phyloP scores from a whole-genome alignment of 371 early-diverging fungal species.

The Actinomortierella wolfii region DNA sequence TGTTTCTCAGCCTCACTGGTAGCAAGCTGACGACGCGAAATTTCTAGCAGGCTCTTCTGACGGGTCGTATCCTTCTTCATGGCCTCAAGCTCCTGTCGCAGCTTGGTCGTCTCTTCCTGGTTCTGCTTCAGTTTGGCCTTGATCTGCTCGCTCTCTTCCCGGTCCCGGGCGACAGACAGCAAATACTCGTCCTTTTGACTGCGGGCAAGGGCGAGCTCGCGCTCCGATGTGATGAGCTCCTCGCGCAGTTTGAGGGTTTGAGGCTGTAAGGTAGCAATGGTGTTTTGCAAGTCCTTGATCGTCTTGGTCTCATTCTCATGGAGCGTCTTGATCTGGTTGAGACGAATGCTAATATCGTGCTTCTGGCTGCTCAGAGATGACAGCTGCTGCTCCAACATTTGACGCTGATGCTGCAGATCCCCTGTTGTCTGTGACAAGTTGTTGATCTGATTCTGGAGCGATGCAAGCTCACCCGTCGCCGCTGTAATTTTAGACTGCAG shows the following conservation, averaged over 20 bases:
- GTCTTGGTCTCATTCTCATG: constrained; percentile 53
- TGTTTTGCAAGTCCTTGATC: constrained; percentile 52
- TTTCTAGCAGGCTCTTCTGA: constrained; percentile 39
- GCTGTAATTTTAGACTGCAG: constrained; percentile 47
- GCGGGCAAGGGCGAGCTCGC: constrained; percentile 42
- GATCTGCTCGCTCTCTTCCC: constrained; percentile 50
- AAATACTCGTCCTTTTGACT: constrained; percentile 49
- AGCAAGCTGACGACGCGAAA: constrained; percentile 35
- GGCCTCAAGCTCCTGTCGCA: constrained; percentile 48
- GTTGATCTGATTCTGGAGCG: constrained; percentile 52
- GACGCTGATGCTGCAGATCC: constrained; percentile 53
- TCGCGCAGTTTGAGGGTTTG: constrained; percentile 48
- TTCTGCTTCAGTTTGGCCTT: constrained; percentile 48
- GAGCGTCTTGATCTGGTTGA: constrained; percentile 53
- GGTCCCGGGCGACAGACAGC: constrained; percentile 50
- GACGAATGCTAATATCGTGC: constrained; percentile 54
- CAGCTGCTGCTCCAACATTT: constrained; percentile 45
- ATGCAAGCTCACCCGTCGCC: constrained; percentile 41
- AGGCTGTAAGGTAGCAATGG: constrained; percentile 45
- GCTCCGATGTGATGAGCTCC: constrained; percentile 48
- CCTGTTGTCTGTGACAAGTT: constrained; percentile 52
- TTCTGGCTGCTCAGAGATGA: constrained; percentile 49
- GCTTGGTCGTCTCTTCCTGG: constrained; percentile 49
- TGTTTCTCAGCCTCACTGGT: constrained; percentile 45
- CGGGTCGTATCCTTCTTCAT: constrained; percentile 43